phyloP scores from a whole-genome alignment of 768 basidiomycete genomes.

The Podaxis carcinomalis region DNA sequence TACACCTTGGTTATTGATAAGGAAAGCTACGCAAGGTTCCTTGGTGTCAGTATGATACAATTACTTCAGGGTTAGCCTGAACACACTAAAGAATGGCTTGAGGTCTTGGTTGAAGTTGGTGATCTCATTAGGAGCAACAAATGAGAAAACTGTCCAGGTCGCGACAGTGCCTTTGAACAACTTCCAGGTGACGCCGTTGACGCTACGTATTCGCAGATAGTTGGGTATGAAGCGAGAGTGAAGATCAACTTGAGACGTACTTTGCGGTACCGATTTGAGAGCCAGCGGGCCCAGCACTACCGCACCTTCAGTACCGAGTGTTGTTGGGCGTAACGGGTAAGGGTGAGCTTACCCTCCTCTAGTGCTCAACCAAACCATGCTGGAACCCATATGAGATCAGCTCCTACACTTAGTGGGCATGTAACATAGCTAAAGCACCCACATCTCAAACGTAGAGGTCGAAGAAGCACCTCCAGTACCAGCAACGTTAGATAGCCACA shows the following conservation, averaged over 20 bases:
- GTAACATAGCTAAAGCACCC: slow-evolving; percentile 1
- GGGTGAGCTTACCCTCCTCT: slow-evolving; percentile 24
- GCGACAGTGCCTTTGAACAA: slow-evolving; percentile 29
- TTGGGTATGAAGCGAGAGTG: background rate
- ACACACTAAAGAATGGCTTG: slow-evolving; percentile 28
- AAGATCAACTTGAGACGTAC: slow-evolving; percentile 13
- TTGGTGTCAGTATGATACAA: background rate
- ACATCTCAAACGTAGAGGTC: slow-evolving; percentile 28
- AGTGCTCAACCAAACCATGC: slow-evolving; percentile 32
- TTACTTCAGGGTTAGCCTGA: background rate
- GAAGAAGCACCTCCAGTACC: slow-evolving; percentile 24
- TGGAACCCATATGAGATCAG: slow-evolving; percentile 4
- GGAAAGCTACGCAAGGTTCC: slow-evolving; percentile 20
- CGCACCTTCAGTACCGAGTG: background rate
- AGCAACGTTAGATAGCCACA: slow-evolving; percentile 27
- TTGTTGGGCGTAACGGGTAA: background rate
- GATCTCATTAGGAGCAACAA: slow-evolving; percentile 30
- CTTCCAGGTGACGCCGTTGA: slow-evolving; percentile 24
- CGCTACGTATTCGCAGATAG: slow-evolving; percentile 1
- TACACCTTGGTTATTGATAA: slow-evolving; percentile 24
- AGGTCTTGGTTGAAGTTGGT: slow-evolving; percentile 30
- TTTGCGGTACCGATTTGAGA: slow-evolving; percentile 26
- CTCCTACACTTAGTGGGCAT: background rate
- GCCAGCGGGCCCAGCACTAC: slow-evolving; percentile 29
- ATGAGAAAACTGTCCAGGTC: slow-evolving; percentile 31